A percentile compares a stretch with the other conserved stretches of the same genome.
phyloP scores from a whole-genome alignment of 2,329 filamentous ascomycete species.

The Trichoderma sp. region DNA sequence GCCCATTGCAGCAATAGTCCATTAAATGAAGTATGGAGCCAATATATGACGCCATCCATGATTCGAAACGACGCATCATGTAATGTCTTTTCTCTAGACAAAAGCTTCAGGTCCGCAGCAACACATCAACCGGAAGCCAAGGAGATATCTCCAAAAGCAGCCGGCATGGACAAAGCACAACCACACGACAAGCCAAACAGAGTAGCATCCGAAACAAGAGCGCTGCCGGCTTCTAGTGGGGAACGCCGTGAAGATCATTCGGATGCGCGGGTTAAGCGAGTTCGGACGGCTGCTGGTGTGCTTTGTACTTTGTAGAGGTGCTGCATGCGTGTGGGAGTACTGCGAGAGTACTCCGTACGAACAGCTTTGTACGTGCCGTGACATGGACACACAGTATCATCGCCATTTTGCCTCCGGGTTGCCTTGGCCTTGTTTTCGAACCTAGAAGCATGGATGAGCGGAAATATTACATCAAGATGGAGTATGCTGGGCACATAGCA shows the following conservation, averaged over 20 bases:
- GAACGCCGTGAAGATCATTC: constrained; percentile 19
- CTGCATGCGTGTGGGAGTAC: background rate
- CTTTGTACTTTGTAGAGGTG: too few species aligned
- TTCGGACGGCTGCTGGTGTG: background rate
- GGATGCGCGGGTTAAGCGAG: constrained; percentile 19
- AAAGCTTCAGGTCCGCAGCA: background rate
- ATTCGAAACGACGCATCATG: background rate
- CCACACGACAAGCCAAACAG: background rate
- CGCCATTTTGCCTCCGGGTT: background rate
- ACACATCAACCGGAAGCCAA: constrained; percentile 9
- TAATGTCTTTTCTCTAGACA: too few species aligned
- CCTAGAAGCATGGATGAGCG: background rate
- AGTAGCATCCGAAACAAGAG: constrained; percentile 15
- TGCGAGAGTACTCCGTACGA: background rate
- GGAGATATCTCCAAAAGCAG: too few species aligned
- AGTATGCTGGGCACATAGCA: too few species aligned
- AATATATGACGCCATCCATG: background rate
- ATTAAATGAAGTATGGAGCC: background rate
- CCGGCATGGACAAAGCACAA: background rate
- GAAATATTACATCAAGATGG: too few species aligned
- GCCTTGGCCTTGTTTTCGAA: constrained; percentile 1
- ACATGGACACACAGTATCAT: background rate
- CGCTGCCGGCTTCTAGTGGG: constrained; percentile 15
- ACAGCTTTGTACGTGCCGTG: background rate
- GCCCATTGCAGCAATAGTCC: background rate